A percentile compares a stretch with the other conserved stretches of the same genome.
These are phyloP conservation scores for Paramecium pentaurelia DNA, from an alignment of 73 alveolate genomes.

Conservation along the genomic window DNA sequence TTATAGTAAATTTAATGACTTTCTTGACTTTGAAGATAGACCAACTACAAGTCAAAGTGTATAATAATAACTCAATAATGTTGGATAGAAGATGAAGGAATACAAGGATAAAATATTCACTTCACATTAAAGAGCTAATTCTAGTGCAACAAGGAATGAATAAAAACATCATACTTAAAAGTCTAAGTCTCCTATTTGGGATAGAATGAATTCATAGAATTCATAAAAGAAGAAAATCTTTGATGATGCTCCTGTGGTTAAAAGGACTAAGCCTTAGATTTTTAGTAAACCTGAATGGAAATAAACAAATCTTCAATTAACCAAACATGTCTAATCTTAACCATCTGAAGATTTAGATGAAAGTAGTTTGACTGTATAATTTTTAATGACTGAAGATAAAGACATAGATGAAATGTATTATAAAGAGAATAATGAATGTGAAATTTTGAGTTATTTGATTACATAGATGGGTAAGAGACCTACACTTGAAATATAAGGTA, in stretches of 20 bases:
- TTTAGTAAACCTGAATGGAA: conserved; percentile 3
- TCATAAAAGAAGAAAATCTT: not conserved
- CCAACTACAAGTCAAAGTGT: not conserved
- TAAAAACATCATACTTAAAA: not conserved
- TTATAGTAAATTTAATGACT: conserved; percentile 10
- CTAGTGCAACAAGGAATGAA: not conserved
- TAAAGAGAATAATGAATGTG: conserved; percentile 20
- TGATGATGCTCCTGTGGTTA: not conserved
- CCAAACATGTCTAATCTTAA: not conserved
- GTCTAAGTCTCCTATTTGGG: not conserved
- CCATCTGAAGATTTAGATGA: not conserved
- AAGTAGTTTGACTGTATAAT: not conserved
- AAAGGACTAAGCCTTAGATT: not conserved
- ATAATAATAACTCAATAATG: not conserved
- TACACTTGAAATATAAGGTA: not conserved
- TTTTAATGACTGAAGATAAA: not conserved
- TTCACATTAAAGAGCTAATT: not conserved
- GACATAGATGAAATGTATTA: conserved; percentile 35
- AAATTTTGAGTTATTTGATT: not conserved
- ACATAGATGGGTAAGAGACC: not conserved
- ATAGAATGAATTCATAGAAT: not conserved
- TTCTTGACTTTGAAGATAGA: not conserved
- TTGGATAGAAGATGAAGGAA: not conserved
- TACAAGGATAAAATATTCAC: conserved; percentile 10
- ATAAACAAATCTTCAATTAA: not conserved